phyloP scores from a whole-genome alignment of 2,329 filamentous ascomycete genomes.

The Aureobasidium namibiae region DNA sequence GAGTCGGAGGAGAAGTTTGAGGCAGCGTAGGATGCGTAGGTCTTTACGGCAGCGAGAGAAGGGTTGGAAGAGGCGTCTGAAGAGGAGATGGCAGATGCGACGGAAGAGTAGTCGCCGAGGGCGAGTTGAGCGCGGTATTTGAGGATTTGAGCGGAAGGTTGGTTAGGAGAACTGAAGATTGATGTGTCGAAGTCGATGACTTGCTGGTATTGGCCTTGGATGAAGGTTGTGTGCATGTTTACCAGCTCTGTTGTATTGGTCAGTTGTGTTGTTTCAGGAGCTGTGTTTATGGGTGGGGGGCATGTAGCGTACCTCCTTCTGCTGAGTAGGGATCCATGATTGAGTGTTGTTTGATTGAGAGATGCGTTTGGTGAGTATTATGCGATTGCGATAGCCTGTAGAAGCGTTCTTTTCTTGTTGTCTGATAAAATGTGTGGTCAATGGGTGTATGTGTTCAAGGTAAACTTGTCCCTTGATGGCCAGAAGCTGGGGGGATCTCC shows the following conservation, averaged over 20 bases:
- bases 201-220: slow-evolving; percentile 74
- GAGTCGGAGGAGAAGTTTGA: slow-evolving; percentile 27
- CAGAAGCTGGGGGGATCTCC: not conserved
- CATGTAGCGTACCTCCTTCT: slow-evolving; percentile 47
- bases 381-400: not conserved
- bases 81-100: slow-evolving; percentile 58
- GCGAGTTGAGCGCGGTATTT: slow-evolving; percentile 76
- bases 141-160: slow-evolving; percentile 66
- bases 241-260: slow-evolving; percentile 47
- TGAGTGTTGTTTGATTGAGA: not conserved
- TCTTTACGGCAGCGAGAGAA: slow-evolving; percentile 67
- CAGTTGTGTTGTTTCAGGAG: slow-evolving; percentile 13
- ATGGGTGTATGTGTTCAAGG: not conserved
- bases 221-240: slow-evolving; percentile 59
- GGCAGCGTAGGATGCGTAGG: slow-evolving; percentile 57
- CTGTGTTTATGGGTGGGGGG: not conserved
- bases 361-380: not conserved
- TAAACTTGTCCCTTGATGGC: slow-evolving; percentile 12
- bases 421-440: not conserved
- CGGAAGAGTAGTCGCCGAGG: slow-evolving; percentile 66
- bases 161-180: slow-evolving; percentile 70
- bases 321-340: slow-evolving; percentile 56
- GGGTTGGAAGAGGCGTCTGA: slow-evolving; percentile 51
- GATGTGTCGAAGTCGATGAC: slow-evolving; percentile 81
- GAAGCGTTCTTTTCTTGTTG: no score